Evolutionary conservation across 2,329 filamentous ascomycete species (phyloP), one percentile per base, ranked within the genome.

Genomic region (Xylariaceae sp.): DNA sequence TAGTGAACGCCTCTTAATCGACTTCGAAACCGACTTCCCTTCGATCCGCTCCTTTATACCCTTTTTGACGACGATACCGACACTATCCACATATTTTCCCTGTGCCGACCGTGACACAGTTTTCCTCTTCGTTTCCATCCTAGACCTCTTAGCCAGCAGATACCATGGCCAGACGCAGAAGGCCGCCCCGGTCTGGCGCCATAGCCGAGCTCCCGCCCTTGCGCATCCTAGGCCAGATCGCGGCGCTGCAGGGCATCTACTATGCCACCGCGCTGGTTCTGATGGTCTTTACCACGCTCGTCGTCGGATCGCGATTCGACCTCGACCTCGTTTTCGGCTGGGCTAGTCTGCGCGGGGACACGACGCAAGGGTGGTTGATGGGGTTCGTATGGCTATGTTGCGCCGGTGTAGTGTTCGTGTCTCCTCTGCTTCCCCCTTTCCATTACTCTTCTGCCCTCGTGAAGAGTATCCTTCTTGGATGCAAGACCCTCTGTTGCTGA

Each of bases 131-230:
- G 12, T 32, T 44, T 42, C 37, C 43, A 26, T 42, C 16, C 42
- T 14, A 50, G n/a, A 51, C 7, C 41, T 37, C 10, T 18, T 37
- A 45, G 41, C 20, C 19, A 7, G 9, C 16, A 21, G 21, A 26
- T 32, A 56, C 26, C 23, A 64, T 86, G 83, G 71, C 82, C 42
- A 81, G 83, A 57, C 76, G 83, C 56, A 78, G 82, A 59, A 79
- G 81, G 65, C 82, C 83, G 51, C 83, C 82, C 49, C 81, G 84
- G 66, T 75, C 83, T 45, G 84, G 84, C 72, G 83, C 84, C 63
- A 78, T 85, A 41, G 75, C 81, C 51, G 84, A 87, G 64, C 79
- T 87, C n/a, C 83, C 81, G 10, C 84, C 84, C 9, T 75, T 85
- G 60, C 81, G 79, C 61, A 84, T 87, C 69, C 78, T 84, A 46